phyloP scores from a whole-genome alignment of 164 flowering plant genomes.

The Aristolochia californica region DNA sequence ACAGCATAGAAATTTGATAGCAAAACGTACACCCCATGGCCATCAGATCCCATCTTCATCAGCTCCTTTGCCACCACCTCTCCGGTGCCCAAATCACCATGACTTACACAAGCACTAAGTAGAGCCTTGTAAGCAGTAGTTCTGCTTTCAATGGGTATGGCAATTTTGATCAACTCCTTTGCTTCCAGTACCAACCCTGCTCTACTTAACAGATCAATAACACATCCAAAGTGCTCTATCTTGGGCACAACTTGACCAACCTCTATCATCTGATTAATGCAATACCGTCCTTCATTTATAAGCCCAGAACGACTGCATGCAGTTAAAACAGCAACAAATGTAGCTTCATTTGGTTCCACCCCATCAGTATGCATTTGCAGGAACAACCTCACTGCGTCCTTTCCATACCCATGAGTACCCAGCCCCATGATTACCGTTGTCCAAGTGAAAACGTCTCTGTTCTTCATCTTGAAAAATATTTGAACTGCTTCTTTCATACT shows the following conservation, averaged over 20 bases:
- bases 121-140: constrained; percentile 19
- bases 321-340: constrained; percentile 22
- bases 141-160: constrained; percentile 11
- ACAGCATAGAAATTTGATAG: neutral
- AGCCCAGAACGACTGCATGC: constrained; percentile 27
- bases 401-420: constrained; percentile 24
- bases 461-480: constrained; percentile 17
- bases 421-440: constrained; percentile 22
- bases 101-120: constrained; percentile 22
- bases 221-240: constrained; percentile 22
- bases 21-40: neutral
- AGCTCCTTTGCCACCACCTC: constrained; percentile 5
- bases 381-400: constrained; percentile 18
- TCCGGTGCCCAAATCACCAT: constrained; percentile 16
- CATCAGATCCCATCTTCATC: neutral
- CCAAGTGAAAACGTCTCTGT: constrained; percentile 24
- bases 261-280: constrained; percentile 17
- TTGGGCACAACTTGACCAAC: constrained; percentile 13
- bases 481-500: constrained; percentile 15
- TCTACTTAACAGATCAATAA: constrained; percentile 20
- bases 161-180: constrained; percentile 12
- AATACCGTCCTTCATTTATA: constrained; percentile 14
- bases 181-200: constrained; percentile 20
- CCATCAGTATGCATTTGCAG: constrained; percentile 19
- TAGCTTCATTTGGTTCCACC: constrained; percentile 22